phyloP scores from a whole-genome alignment of 1,284 basidiomycete genomes.

The Xerocomus cyaneibrunnescens region DNA sequence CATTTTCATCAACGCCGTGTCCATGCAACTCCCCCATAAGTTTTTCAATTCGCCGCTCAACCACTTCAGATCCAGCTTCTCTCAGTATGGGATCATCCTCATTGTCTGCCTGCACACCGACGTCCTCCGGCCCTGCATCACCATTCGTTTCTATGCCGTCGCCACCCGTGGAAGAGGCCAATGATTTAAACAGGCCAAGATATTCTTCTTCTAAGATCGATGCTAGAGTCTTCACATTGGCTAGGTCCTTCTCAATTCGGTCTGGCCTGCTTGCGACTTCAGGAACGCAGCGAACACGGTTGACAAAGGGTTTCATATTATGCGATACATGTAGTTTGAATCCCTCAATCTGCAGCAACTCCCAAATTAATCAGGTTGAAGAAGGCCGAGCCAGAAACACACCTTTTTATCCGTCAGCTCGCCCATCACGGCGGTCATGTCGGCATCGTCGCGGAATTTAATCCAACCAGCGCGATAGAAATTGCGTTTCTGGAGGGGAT shows the following conservation, averaged over 20 bases:
- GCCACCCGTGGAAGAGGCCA: slow-evolving; percentile 21
- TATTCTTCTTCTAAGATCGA: slow-evolving; percentile 71
- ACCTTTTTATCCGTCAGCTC: slow-evolving; percentile 86
- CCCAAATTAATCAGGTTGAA: slow-evolving; percentile 8
- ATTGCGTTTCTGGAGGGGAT: slow-evolving; percentile 85
- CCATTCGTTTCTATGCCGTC: slow-evolving; percentile 35
- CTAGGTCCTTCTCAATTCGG: slow-evolving; percentile 75
- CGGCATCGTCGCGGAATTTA: slow-evolving; percentile 78
- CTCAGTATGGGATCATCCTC: slow-evolving; percentile 57
- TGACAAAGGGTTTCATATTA: slow-evolving; percentile 76
- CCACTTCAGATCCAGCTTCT: slow-evolving; percentile 64
- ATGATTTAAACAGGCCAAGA: slow-evolving; percentile 46
- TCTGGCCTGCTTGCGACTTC: slow-evolving; percentile 77
- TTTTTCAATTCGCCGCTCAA: slow-evolving; percentile 75
- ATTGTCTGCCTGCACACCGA: slow-evolving; percentile 43
- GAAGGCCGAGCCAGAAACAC: slow-evolving; percentile 14
- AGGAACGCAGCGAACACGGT: slow-evolving; percentile 76
- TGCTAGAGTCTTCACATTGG: slow-evolving; percentile 69
- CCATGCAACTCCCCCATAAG: slow-evolving; percentile 65
- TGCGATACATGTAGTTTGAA: slow-evolving; percentile 90
- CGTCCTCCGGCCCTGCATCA: slow-evolving; percentile 33
- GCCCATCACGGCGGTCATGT: slow-evolving; percentile 70
- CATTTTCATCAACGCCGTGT: slow-evolving; percentile 64
- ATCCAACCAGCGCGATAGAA: slow-evolving; percentile 94
- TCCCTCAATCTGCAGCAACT: slow-evolving; percentile 71